Conservation (phyloP, 1,139 yeast species). For the Entelexis paramagnoliae region DNA sequence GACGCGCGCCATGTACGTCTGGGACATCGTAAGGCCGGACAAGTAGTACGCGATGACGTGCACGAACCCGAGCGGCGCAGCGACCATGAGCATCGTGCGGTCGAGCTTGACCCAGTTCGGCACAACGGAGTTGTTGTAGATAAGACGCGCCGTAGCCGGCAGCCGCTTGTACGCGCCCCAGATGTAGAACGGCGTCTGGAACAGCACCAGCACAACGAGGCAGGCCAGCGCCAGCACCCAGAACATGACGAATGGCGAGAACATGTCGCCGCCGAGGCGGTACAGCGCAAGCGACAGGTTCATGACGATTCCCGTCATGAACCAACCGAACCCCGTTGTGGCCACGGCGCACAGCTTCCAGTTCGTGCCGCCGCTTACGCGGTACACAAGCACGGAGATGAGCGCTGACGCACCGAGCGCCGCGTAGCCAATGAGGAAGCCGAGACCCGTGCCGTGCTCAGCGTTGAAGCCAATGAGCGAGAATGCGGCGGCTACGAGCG, state of each 20-base stretch:
- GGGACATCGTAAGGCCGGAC: constrained; percentile 8
- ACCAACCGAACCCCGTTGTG: constrained; percentile 15
- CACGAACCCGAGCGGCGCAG: constrained; percentile 19
- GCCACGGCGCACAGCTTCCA: constrained; percentile 20
- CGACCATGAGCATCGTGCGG: constrained; percentile 23
- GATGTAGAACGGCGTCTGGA: constrained; percentile 23
- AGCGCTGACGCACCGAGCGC: constrained; percentile 17
- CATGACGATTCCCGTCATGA: constrained; percentile 17
- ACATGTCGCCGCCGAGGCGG: background rate
- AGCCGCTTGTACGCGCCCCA: constrained; percentile 21
- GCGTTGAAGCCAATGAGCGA: constrained; percentile 16
- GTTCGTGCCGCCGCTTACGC: constrained; percentile 23
- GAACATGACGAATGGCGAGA: constrained; percentile 4
- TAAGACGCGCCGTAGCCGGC: constrained; percentile 24
- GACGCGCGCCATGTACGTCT: constrained; percentile 18
- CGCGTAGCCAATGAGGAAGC: constrained; percentile 7
- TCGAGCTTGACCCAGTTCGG: constrained; percentile 26
- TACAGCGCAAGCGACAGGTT: constrained; percentile 6
- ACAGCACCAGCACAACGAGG: constrained; percentile 10
- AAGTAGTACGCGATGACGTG: constrained; percentile 15
- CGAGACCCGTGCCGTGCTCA: constrained; percentile 1
- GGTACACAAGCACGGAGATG: constrained; percentile 23
- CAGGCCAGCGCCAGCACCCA: constrained; percentile 6
- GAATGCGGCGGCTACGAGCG: constrained; percentile 11
- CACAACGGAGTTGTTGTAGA: constrained; percentile 24